These are phyloP conservation scores for Daldinia childiae DNA, from an alignment of 495 filamentous ascomycete genomes.

Conservation along the genomic window DNA sequence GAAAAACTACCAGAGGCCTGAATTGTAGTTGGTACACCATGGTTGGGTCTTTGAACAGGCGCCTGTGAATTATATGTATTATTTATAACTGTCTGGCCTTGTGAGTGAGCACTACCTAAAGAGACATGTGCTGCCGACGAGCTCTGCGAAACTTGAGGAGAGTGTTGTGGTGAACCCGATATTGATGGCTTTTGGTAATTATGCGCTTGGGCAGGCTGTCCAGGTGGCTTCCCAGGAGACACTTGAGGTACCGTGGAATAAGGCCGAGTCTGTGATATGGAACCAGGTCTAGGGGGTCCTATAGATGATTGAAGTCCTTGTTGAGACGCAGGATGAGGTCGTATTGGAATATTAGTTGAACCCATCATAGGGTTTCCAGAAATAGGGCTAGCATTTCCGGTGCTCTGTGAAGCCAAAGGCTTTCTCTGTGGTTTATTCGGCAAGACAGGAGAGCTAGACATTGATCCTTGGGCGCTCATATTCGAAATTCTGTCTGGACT, in stretches of 20 bases:
- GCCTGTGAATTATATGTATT: slow-evolving; percentile 6
- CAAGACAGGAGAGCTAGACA: neutral
- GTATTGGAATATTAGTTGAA: slow-evolving; percentile 9
- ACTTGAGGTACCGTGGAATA: slow-evolving; percentile 9
- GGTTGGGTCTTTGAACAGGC: slow-evolving; percentile 2
- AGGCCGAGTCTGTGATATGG: slow-evolving; percentile 2
- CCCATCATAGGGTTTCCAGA: neutral
- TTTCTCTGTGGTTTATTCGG: slow-evolving; percentile 17
- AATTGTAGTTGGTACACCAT: neutral
- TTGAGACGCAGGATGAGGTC: neutral
- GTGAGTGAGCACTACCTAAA: neutral
- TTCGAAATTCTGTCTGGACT: slow-evolving; percentile 14
- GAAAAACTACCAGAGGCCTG: slow-evolving; percentile 11
- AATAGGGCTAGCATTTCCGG: neutral
- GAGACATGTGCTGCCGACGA: neutral
- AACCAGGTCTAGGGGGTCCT: slow-evolving; percentile 3
- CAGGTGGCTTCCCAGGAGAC: neutral
- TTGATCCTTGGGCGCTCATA: slow-evolving; percentile 5
- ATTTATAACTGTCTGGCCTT: slow-evolving; percentile 1
- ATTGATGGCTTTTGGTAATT: slow-evolving; percentile 19
- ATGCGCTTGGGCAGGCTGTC: slow-evolving; percentile 6
- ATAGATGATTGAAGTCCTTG: slow-evolving; percentile 2
- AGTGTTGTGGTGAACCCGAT: slow-evolving; percentile 17
- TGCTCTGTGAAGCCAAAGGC: slow-evolving; percentile 22
- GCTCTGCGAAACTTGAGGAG: slow-evolving; percentile 8